A percentile compares a stretch with the other conserved stretches of the same genome.
Evolutionary conservation across 129 eudicot species (phyloP).

Genomic region (Saussurea involucrata): DNA sequence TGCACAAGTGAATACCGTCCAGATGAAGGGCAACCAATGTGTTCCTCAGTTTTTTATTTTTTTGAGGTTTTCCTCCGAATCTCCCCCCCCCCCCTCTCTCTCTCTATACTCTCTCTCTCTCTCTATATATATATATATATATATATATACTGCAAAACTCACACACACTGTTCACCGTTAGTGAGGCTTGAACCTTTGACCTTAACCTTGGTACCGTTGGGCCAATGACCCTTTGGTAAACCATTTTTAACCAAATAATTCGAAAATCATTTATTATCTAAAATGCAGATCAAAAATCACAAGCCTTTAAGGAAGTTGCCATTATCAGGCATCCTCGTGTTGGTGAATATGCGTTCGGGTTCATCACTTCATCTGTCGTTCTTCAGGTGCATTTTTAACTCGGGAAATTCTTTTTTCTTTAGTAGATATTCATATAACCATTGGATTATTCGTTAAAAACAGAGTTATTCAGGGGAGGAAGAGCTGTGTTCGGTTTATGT

Average conservation of each 20-base stretch:
- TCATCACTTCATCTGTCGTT: slow-evolving; percentile 73
- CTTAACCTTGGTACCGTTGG: neutral
- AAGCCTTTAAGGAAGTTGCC: slow-evolving; percentile 83
- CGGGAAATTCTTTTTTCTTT: neutral
- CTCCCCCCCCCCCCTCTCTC: too few species aligned
- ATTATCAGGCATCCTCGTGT: slow-evolving; percentile 86
- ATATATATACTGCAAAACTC: neutral
- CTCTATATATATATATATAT: too few species aligned
- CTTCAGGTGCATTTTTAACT: slow-evolving; percentile 52
- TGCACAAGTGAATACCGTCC: too few species aligned
- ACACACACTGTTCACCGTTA: neutral
- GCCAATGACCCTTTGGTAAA: neutral
- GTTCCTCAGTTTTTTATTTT: too few species aligned
- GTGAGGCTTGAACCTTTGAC: neutral
- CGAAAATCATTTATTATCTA: neutral
- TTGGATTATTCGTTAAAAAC: neutral
- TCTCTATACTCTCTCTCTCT: too few species aligned
- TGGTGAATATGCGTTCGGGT: slow-evolving; percentile 91
- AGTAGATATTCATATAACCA: neutral
- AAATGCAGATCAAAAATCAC: slow-evolving; percentile 64
- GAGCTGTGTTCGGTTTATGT: slow-evolving; percentile 72
- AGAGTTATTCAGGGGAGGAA: slow-evolving; percentile 74
- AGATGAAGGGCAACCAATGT: too few species aligned
- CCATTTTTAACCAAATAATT: neutral
- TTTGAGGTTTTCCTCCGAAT: too few species aligned